Percentiles rank a stretch among this genome's conserved stretches.
These are phyloP conservation scores for Cutaneotrichosporon sp. DNA, from an alignment of 1,284 basidiomycete species.

Conservation along the genomic window DNA sequence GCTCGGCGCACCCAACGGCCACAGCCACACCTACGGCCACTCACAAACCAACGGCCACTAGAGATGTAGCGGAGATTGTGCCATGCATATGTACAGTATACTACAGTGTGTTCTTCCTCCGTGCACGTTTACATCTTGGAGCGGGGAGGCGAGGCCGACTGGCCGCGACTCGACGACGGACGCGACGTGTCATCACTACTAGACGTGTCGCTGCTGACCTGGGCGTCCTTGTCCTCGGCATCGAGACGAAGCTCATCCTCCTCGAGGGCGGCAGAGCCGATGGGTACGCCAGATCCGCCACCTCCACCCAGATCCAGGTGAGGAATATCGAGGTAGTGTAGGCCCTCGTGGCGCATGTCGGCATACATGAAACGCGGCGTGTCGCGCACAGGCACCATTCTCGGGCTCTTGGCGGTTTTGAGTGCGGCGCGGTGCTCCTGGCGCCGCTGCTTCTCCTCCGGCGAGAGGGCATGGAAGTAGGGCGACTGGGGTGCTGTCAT, in stretches of 20 bases:
- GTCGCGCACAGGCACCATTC: conserved; percentile 29
- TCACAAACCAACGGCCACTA: not conserved
- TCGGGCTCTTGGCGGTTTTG: conserved; percentile 27
- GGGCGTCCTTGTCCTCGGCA: not conserved
- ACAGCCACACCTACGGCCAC: not conserved
- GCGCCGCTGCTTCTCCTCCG: conserved; percentile 2
- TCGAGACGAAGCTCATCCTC: not conserved
- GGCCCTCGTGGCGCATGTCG: conserved; percentile 36
- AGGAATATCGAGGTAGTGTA: conserved; percentile 13
- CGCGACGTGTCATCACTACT: not conserved
- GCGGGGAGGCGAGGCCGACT: not conserved
- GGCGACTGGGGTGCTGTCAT: conserved; percentile 11
- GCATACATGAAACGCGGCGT: conserved; percentile 36
- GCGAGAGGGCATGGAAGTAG: conserved; percentile 4
- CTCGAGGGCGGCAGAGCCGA: not conserved
- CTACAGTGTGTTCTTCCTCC: not conserved
- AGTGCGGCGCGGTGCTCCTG: conserved; percentile 18
- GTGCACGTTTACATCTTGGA: conserved; percentile 2
- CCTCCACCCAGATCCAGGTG: conserved; percentile 4
- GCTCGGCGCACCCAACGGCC: conserved; percentile 17
- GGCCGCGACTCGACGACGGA: not conserved
- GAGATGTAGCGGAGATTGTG: not conserved
- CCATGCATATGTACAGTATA: conserved; percentile 10
- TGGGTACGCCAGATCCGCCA: not conserved
- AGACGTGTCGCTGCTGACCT: not conserved